Evolutionary conservation across 805 yeast species (phyloP), one percentile per base, ranked within the genome.

Genomic region (Scheffersomyces coipomensis): DNA sequence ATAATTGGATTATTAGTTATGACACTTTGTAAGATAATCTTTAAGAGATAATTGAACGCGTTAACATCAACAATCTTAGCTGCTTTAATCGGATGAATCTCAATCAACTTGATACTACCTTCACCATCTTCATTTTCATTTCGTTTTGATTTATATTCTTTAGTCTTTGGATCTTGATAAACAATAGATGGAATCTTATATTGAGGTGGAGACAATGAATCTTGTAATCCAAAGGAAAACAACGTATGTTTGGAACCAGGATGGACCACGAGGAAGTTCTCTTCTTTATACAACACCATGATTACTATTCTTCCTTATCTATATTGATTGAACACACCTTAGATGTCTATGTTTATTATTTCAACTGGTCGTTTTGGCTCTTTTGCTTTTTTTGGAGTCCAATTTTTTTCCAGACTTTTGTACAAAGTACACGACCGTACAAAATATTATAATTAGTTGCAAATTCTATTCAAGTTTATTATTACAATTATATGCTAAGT

Each of bases 181-280:
- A 91, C 95, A 27, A 71, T 70, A 0, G 96, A 81, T n/a, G 96
- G 95, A 21, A 89, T 69, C 40, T 79, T 78, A 46, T 76, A 77
- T 19, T 81, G 76, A 1, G 97, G 95, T 2, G 93, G 88, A 7
- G 85, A 65, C 45, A 87, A 72, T 1, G 85, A 70, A 38, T 78
- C 83, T 49, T 85, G 95, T 19, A 90, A 68, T 2, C 97, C 97
- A 56, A 86, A 81, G 48, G 85, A 85, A 21, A 87, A 86, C 38
- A 83, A 66, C 0, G 97, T 88, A 38, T 75, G 66, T 38, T 66
- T 69, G 2, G 95, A 84, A 21, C 97, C 96, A 1, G 95, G 87
- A 39, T 88, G 82, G 21, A 90, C 76, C 21, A 90, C 76, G 19
- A 70, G 57, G 46, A 65, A 69, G 54, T 56, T 63, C 36, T 70